Conservation (phyloP, 768 basidiomycete genomes). For the Asterophora parasitica region DNA sequence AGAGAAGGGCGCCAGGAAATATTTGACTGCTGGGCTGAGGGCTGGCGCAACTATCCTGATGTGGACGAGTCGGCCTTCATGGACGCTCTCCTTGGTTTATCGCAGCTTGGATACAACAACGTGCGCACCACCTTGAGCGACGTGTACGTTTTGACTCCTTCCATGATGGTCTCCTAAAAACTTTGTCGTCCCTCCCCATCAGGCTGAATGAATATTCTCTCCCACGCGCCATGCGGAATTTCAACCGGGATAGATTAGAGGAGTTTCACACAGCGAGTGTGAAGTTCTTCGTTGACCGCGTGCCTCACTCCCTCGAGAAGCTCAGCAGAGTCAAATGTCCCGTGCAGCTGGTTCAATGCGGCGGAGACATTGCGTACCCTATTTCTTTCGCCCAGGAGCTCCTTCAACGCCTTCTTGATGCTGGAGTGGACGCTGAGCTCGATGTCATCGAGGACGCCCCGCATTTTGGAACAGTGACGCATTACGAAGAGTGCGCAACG, state of each 20-base stretch:
- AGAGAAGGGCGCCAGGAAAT: constrained; percentile 32
- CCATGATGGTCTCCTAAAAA: too few relatives aligned
- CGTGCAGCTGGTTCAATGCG: constrained; percentile 29
- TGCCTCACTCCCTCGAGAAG: constrained; percentile 15
- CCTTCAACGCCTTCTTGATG: not conserved
- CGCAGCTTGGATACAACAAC: constrained; percentile 30
- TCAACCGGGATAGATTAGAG: constrained; percentile 23
- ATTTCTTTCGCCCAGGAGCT: constrained; percentile 24
- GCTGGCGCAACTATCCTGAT: constrained; percentile 2
- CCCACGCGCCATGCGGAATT: constrained; percentile 21
- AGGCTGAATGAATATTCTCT: constrained; percentile 22
- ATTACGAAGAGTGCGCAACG: too few relatives aligned
- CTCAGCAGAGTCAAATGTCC: constrained; percentile 27
- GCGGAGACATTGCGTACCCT: constrained; percentile 31
- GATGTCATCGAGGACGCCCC: too few relatives aligned
- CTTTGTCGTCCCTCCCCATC: too few relatives aligned
- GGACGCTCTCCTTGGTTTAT: constrained; percentile 4
- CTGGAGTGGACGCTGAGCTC: too few relatives aligned
- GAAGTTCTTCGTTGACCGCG: constrained; percentile 26
- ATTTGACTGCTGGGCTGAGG: constrained; percentile 9
- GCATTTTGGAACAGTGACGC: too few relatives aligned
- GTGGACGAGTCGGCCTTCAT: constrained; percentile 3
- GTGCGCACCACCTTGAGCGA: constrained; percentile 16
- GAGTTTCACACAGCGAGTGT: constrained; percentile 29
- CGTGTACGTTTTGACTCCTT: constrained; percentile 17